Evolutionary conservation across 192 early-diverging fungal species (phyloP).

Genomic region (Coemansia sp.): DNA sequence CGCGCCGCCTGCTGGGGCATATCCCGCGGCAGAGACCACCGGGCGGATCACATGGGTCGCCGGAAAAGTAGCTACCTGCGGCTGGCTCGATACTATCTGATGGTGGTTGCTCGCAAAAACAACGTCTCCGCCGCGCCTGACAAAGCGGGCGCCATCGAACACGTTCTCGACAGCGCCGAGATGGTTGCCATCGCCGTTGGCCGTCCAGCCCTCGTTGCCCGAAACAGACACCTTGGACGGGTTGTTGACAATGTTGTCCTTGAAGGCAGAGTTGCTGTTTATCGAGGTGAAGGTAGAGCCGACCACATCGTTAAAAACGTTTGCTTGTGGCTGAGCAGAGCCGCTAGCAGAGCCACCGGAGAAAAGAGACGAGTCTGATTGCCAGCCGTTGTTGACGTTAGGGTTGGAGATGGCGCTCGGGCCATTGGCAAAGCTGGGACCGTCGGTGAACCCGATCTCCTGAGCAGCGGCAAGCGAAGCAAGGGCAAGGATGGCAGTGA

Average conservation of each 20-base stretch:
- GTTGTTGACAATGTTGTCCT: conserved; percentile 53
- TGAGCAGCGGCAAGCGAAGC: conserved; percentile 25
- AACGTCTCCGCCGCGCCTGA: conserved; percentile 36
- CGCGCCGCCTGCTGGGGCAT: background rate
- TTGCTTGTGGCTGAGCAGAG: background rate
- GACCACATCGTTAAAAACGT: conserved; percentile 39
- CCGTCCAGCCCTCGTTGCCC: conserved; percentile 50
- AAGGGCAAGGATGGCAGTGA: conserved; percentile 25
- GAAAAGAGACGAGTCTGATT: conserved; percentile 41
- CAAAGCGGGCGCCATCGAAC: conserved; percentile 21
- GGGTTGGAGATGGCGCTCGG: conserved; percentile 48
- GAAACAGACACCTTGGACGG: conserved; percentile 23
- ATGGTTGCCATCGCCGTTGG: conserved; percentile 43
- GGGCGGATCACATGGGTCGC: conserved; percentile 10
- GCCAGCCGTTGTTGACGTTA: conserved; percentile 51
- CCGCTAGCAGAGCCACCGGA: conserved; percentile 1
- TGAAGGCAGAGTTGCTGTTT: conserved; percentile 44
- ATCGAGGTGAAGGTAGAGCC: conserved; percentile 42
- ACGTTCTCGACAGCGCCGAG: conserved; percentile 45
- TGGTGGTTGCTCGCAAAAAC: conserved; percentile 48
- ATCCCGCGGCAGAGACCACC: conserved; percentile 7
- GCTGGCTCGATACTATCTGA: conserved; percentile 7
- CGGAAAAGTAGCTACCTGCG: conserved; percentile 3
- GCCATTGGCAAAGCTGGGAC: conserved; percentile 26
- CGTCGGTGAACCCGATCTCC: conserved; percentile 44